phyloP scores from a whole-genome alignment of 176 grass and related monocot genomes.

The Cymbopogon citratus region DNA sequence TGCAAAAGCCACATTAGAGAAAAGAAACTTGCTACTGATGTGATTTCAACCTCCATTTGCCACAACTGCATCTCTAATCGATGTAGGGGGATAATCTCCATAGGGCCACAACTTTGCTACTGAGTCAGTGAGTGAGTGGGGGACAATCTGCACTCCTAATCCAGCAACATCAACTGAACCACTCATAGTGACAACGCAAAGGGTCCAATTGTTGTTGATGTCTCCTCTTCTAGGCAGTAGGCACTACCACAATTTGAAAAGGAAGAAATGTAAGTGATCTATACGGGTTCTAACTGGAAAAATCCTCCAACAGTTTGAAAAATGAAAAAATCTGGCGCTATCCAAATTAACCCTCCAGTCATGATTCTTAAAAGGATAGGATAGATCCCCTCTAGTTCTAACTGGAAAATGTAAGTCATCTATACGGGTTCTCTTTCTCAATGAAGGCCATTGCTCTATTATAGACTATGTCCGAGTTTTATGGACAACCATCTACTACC shows the following conservation, averaged over 20 bases:
- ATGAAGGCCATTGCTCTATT: background rate
- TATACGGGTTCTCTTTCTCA: background rate
- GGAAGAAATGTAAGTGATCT: too few relatives aligned
- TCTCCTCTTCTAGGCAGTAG: background rate
- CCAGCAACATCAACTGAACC: background rate
- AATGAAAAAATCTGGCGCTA: background rate
- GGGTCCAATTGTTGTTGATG: background rate
- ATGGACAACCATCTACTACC: background rate
- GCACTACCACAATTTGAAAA: background rate
- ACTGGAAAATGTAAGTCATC: background rate
- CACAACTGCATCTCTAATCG: too few relatives aligned
- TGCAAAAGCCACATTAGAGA: too few relatives aligned
- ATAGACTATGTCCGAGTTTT: background rate
- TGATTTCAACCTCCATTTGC: too few relatives aligned
- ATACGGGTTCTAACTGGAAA: too few relatives aligned
- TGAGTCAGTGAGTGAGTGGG: too few relatives aligned
- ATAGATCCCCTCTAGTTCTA: background rate
- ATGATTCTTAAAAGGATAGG: background rate
- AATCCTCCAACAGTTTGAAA: background rate
- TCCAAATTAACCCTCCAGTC: background rate
- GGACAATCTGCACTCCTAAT: background rate
- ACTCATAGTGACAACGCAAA: background rate
- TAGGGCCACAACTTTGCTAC: too few relatives aligned
- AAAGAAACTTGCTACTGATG: too few relatives aligned
- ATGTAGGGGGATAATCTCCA: too few relatives aligned